Evolutionary conservation across 257 asterid species (phyloP), one percentile per base, ranked within the genome.

Genomic region (Scutellaria galericulata): DNA sequence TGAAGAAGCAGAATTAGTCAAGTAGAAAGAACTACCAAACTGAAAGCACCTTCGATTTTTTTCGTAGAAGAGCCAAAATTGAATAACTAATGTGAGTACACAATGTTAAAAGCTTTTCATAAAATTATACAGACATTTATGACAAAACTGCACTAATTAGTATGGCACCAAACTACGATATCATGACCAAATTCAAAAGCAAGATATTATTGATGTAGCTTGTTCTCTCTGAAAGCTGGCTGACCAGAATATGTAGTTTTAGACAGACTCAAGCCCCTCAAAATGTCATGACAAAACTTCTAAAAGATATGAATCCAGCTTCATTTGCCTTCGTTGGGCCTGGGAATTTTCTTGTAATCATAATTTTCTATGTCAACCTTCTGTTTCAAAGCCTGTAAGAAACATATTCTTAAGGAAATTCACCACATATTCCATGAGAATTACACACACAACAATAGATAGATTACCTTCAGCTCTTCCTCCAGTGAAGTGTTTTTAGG

Each of bases 291-390:
- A 35, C 5, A 15, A 57, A 42, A 51, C 73, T 60, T 77, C 48
- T n/a, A 40, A 64, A 40, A 27, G 71, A 66, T 58, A 47, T 51
- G 44, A 46, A 31, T 50, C 69, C 75, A 51, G 35, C 78, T 80
- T 89, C 86, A 83, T 71, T 72, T 39, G 78, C 65, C 72, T 73
- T 84, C 95, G 10, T 77, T 78, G 22, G 78, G 96, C 86, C 79
- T 94, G 39, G 97, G 96, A 68, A 94, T 81, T 82, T 83, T 94
- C 85, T 91, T 94, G 88, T 89, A 94, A 73, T 94, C 98, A 39
- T 89, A 94, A 44, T 83, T 81, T 51, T 94, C 84, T 60, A 90
- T 88, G 83, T 94, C 93, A 24, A 91, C 85, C 85, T 88, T 89
- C 64, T 82, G 84, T 75, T 94, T 92, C 85, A 89, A 50, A 78